A percentile compares a stretch with the other conserved stretches of the same genome.
These are phyloP conservation scores for Solanum chmielewskii DNA, from an alignment of 257 asterid species.

Conservation along the genomic window DNA sequence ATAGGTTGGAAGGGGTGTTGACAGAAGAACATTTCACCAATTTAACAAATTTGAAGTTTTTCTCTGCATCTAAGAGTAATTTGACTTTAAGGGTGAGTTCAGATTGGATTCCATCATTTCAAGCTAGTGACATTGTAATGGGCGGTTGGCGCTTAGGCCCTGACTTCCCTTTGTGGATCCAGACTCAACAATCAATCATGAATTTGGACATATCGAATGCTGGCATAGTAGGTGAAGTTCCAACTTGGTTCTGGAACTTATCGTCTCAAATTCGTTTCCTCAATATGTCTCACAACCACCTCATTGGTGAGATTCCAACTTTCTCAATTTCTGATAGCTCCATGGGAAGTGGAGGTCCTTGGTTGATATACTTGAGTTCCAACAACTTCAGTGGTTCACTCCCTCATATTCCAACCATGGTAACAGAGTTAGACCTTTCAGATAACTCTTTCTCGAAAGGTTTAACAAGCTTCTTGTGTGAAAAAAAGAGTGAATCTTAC, in stretches of 20 bases:
- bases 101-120: not conserved
- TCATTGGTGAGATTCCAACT: not conserved
- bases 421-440: slow-evolving; percentile 12
- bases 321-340: not conserved
- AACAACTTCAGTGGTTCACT: slow-evolving; percentile 22
- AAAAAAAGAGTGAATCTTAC: not conserved
- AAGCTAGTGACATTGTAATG: not conserved
- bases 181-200: not conserved
- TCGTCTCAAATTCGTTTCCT: not conserved
- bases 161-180: not conserved
- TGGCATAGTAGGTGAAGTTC: not conserved
- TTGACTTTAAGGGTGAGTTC: slow-evolving; percentile 9
- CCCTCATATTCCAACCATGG: not conserved
- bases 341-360: slow-evolving; percentile 1
- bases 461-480: slow-evolving; percentile 8
- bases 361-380: slow-evolving; percentile 3
- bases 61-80: slow-evolving; percentile 4
- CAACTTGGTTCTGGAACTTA: slow-evolving; percentile 2
- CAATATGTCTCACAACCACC: not conserved
- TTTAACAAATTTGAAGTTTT: not conserved
- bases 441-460: slow-evolving; percentile 9
- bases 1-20: slow-evolving; percentile 22
- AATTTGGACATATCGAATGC: not conserved
- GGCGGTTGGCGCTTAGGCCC: not conserved
- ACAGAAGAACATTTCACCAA: slow-evolving; percentile 14